Conservation (phyloP, 371 early-diverging fungal genomes). For the Mucor piriformis region DNA sequence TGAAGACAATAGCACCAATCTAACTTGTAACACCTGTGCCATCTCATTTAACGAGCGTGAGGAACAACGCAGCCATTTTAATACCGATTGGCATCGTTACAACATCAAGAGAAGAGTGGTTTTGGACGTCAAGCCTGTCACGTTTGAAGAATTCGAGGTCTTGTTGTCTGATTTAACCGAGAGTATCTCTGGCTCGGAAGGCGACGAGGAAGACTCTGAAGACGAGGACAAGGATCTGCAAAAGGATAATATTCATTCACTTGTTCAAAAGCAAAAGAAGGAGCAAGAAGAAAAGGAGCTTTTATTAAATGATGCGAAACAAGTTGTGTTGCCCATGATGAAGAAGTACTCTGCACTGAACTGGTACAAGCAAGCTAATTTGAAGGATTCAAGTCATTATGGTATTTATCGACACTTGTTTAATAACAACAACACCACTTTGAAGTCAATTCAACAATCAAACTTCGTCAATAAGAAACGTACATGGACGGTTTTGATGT, state of each 20-base stretch:
- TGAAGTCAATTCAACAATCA: slow-evolving; percentile 19
- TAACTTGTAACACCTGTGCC: slow-evolving; percentile 85
- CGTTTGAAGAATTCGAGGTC: slow-evolving; percentile 77
- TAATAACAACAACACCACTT: neutral
- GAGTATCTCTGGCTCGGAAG: slow-evolving; percentile 56
- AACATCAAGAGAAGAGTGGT: slow-evolving; percentile 94
- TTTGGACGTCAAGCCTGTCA: slow-evolving; percentile 75
- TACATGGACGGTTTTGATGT: slow-evolving; percentile 81
- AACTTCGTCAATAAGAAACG: slow-evolving; percentile 30
- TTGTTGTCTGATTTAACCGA: slow-evolving; percentile 60
- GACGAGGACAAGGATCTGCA: slow-evolving; percentile 6
- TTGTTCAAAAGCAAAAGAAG: slow-evolving; percentile 46
- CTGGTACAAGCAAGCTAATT: slow-evolving; percentile 50
- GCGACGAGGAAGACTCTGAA: slow-evolving; percentile 35
- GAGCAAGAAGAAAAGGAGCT: slow-evolving; percentile 22
- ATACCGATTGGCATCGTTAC: slow-evolving; percentile 97
- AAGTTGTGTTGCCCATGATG: slow-evolving; percentile 25
- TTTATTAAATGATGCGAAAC: slow-evolving; percentile 29
- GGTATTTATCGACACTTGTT: slow-evolving; percentile 66
- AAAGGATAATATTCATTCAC: slow-evolving; percentile 33
- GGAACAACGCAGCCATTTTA: slow-evolving; percentile 88
- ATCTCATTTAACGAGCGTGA: slow-evolving; percentile 82
- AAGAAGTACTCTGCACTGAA: slow-evolving; percentile 42
- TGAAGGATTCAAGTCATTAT: slow-evolving; percentile 34
- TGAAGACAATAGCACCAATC: neutral